Conservation (phyloP, 441 rosid genomes). For the Euphorbia celastroides region DNA sequence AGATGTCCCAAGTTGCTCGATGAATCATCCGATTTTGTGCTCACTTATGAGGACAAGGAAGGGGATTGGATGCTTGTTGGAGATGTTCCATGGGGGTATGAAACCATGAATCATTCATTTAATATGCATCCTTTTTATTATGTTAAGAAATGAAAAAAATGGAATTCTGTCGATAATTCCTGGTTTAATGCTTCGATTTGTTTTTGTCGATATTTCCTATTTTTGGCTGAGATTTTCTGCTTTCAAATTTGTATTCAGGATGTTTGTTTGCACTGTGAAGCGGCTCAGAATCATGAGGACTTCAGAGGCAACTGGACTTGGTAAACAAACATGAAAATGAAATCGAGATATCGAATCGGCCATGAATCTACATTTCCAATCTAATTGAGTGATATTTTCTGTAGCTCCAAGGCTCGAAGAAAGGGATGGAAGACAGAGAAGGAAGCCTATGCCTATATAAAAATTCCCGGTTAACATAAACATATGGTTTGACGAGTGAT, state of each 20-base stretch:
- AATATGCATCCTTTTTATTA: neutral
- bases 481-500: constrained; percentile 19
- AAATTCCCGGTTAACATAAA: neutral
- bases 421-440: constrained; percentile 28
- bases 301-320: constrained; percentile 74
- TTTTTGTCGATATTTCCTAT: neutral
- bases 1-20: constrained; percentile 47
- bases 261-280: constrained; percentile 71
- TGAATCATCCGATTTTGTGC: constrained; percentile 71
- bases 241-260: constrained; percentile 36
- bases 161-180: neutral
- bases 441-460: constrained; percentile 28
- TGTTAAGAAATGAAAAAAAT: neutral
- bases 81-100: constrained; percentile 96
- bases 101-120: constrained; percentile 13
- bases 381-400: constrained; percentile 16
- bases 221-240: too few species aligned
- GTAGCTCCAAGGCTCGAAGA: constrained; percentile 36
- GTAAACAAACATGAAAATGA: constrained; percentile 27
- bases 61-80: constrained; percentile 99
- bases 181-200: neutral
- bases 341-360: constrained; percentile 12
- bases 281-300: constrained; percentile 86
- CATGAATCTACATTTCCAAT: constrained; percentile 13
- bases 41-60: constrained; percentile 85